These are phyloP conservation scores for Yamadazyma triangularis DNA, from an alignment of 1,139 yeast genomes.

Conservation along the genomic window DNA sequence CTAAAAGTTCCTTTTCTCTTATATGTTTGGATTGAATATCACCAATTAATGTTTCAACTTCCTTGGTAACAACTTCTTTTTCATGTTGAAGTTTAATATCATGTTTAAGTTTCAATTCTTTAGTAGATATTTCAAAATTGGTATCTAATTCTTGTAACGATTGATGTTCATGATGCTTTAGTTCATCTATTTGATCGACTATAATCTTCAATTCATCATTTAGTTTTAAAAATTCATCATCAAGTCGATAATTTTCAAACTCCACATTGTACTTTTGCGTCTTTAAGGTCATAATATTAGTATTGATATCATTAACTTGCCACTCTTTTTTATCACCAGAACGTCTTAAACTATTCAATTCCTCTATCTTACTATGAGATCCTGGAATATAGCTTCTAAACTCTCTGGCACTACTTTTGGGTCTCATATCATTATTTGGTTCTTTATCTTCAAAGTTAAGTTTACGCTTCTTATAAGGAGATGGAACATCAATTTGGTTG, in stretches of 20 bases:
- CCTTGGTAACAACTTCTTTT: slow-evolving; percentile 28
- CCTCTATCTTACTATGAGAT: slow-evolving; percentile 9
- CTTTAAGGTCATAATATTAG: slow-evolving; percentile 25
- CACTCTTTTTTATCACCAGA: slow-evolving; percentile 9
- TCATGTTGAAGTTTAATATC: slow-evolving; percentile 30
- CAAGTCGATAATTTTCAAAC: slow-evolving; percentile 35
- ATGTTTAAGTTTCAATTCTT: slow-evolving; percentile 30
- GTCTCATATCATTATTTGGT: too few relatives aligned
- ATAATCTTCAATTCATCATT: slow-evolving; percentile 15
- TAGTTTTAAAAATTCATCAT: slow-evolving; percentile 24
- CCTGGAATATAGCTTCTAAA: slow-evolving; percentile 12
- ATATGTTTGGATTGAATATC: slow-evolving; percentile 7
- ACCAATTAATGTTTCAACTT: slow-evolving; percentile 31
- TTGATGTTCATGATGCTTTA: slow-evolving; percentile 21
- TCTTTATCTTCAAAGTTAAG: slow-evolving; percentile 1
- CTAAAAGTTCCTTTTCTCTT: slow-evolving; percentile 3
- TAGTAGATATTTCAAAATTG: slow-evolving; percentile 29
- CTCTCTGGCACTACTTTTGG: too few relatives aligned
- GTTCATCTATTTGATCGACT: slow-evolving; percentile 27
- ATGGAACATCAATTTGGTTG: too few relatives aligned
- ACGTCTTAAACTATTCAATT: slow-evolving; percentile 8
- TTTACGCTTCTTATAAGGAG: slow-evolving; percentile 6
- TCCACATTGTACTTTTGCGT: slow-evolving; percentile 36
- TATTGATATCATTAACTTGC: slow-evolving; percentile 13
- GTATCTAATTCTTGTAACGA: slow-evolving; percentile 26